phyloP scores from a whole-genome alignment of 352 stramenopile species.

The Phytophthora foliorum region DNA sequence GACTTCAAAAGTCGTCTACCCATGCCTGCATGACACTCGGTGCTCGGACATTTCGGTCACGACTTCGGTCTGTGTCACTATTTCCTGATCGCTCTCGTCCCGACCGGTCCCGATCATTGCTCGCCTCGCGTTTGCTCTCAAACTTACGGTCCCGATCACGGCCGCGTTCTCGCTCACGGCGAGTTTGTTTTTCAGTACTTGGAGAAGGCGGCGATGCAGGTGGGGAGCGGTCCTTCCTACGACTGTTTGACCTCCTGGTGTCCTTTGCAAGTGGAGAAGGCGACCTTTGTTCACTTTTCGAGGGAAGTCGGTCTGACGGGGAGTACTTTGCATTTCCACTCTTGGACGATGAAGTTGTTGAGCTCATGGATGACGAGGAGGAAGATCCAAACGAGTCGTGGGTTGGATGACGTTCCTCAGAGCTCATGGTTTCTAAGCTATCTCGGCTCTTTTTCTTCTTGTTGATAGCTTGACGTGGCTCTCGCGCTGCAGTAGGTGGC shows the following conservation, averaged over 20 bases:
- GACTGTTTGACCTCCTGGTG: slow-evolving; percentile 17
- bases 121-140: slow-evolving; percentile 37
- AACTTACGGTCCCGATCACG: slow-evolving; percentile 33
- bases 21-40: slow-evolving; percentile 72
- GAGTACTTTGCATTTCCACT: slow-evolving; percentile 16
- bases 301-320: slow-evolving; percentile 4
- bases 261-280: slow-evolving; percentile 32
- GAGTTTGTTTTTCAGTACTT: slow-evolving; percentile 20
- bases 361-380: slow-evolving; percentile 37
- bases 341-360: slow-evolving; percentile 31
- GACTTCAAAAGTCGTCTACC: slow-evolving; percentile 56
- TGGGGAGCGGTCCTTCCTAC: slow-evolving; percentile 19
- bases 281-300: slow-evolving; percentile 34
- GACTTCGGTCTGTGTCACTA: slow-evolving; percentile 23
- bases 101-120: slow-evolving; percentile 36
- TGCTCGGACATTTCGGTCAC: slow-evolving; percentile 32
- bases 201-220: slow-evolving; percentile 16
- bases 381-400: slow-evolving; percentile 28
- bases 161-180: slow-evolving; percentile 27
- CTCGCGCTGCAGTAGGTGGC: slow-evolving; percentile 3
- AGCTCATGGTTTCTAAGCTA: slow-evolving; percentile 1
- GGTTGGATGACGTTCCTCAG: slow-evolving; percentile 13
- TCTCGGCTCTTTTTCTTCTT: slow-evolving; percentile 45
- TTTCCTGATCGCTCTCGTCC: slow-evolving; percentile 19
- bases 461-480: slow-evolving; percentile 11